These are phyloP conservation scores for Diaporthe australafricana DNA, from an alignment of 2,329 filamentous ascomycete genomes.

Conservation along the genomic window DNA sequence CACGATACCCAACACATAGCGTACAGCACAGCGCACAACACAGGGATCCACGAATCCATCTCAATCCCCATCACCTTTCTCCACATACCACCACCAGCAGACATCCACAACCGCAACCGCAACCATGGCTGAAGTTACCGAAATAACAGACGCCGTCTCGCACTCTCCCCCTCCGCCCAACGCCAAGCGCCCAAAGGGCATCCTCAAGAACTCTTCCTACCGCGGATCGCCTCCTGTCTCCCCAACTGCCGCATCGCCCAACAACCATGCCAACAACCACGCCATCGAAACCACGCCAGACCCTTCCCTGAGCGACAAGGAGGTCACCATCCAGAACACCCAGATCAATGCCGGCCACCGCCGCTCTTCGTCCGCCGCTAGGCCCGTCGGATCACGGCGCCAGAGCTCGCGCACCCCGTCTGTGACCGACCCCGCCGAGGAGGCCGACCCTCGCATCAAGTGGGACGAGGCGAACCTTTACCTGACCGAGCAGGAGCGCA, in stretches of 20 bases:
- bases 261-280: slow-evolving; percentile 40
- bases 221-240: slow-evolving; percentile 65
- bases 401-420: slow-evolving; percentile 62
- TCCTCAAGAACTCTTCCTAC: slow-evolving; percentile 89
- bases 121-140: slow-evolving; percentile 54
- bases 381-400: slow-evolving; percentile 75
- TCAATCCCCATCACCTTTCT: neutral
- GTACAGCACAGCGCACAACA: neutral
- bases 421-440: slow-evolving; percentile 57
- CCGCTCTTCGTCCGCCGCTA: slow-evolving; percentile 81
- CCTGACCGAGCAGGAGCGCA: slow-evolving; percentile 94
- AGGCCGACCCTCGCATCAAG: slow-evolving; percentile 80
- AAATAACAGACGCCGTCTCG: slow-evolving; percentile 51
- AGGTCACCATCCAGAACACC: slow-evolving; percentile 93
- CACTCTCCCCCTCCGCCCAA: slow-evolving; percentile 57
- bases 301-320: slow-evolving; percentile 72
- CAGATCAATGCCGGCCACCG: slow-evolving; percentile 92
- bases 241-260: slow-evolving; percentile 51
- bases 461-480: slow-evolving; percentile 99
- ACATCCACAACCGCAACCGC: slow-evolving; percentile 25
- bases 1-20: slow-evolving; percentile 2
- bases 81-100: neutral
- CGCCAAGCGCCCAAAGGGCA: slow-evolving; percentile 67
- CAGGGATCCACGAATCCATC: neutral
- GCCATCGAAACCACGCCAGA: slow-evolving; percentile 43